These are phyloP conservation scores for Lomentospora prolificans DNA, from an alignment of 2,329 filamentous ascomycete genomes.

Conservation along the genomic window DNA sequence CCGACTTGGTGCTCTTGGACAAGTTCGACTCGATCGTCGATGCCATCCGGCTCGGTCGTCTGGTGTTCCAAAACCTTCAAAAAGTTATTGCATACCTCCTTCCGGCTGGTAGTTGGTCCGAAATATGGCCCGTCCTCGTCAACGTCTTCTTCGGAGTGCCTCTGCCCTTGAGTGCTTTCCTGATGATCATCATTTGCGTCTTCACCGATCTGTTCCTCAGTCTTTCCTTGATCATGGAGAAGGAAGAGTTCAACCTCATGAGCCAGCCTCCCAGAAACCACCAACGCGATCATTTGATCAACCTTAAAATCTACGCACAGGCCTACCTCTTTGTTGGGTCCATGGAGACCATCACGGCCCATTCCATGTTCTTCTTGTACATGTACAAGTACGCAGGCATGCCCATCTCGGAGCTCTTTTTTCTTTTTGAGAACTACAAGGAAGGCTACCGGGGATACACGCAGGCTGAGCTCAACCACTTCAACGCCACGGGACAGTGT, in stretches of 20 bases:
- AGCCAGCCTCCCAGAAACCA: slow-evolving; percentile 39
- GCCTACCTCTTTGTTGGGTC: slow-evolving; percentile 42
- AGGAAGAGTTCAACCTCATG: slow-evolving; percentile 43
- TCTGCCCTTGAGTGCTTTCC: background rate
- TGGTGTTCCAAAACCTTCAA: slow-evolving; percentile 31
- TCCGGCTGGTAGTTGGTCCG: slow-evolving; percentile 43
- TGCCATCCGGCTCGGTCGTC: slow-evolving; percentile 40
- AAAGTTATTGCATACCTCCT: slow-evolving; percentile 35
- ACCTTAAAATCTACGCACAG: slow-evolving; percentile 38
- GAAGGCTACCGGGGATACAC: slow-evolving; percentile 41
- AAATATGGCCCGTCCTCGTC: slow-evolving; percentile 46
- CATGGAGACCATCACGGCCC: slow-evolving; percentile 38
- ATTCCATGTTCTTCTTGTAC: slow-evolving; percentile 46
- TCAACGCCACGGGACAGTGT: slow-evolving; percentile 39
- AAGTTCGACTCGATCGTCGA: slow-evolving; percentile 64
- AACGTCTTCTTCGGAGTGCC: slow-evolving; percentile 32
- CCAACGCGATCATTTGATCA: slow-evolving; percentile 41
- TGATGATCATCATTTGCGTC: slow-evolving; percentile 47
- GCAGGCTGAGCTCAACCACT: slow-evolving; percentile 30
- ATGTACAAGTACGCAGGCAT: slow-evolving; percentile 37
- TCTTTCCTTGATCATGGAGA: slow-evolving; percentile 43
- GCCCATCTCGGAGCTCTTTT: slow-evolving; percentile 35
- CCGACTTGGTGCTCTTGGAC: slow-evolving; percentile 58
- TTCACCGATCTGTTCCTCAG: slow-evolving; percentile 45
- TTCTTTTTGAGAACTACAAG: slow-evolving; percentile 37